Conservation (phyloP, 805 yeast genomes). For the Kodamaea lidongshanica region DNA sequence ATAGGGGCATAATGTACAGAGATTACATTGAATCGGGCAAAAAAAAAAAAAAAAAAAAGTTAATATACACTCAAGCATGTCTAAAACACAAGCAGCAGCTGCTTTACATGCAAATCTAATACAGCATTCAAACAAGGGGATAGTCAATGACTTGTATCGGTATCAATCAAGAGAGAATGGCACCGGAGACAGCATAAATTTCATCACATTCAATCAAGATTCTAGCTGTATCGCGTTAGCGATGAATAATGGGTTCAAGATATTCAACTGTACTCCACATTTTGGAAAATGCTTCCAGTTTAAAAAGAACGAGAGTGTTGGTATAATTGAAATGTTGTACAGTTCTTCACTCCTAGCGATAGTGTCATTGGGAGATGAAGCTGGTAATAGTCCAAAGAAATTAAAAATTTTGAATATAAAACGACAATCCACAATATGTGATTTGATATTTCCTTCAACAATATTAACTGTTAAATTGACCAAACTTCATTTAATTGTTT, state of each 20-base stretch:
- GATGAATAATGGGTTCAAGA: slow-evolving; percentile 55
- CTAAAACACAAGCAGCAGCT: slow-evolving; percentile 12
- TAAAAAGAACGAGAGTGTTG: slow-evolving; percentile 46
- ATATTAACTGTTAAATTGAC: slow-evolving; percentile 36
- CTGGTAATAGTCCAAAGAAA: slow-evolving; percentile 70
- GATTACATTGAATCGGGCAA: too few relatives aligned
- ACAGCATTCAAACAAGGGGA: slow-evolving; percentile 9
- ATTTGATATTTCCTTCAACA: slow-evolving; percentile 37
- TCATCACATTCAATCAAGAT: slow-evolving; percentile 77
- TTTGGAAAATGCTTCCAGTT: slow-evolving; percentile 48
- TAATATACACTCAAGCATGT: slow-evolving; percentile 7
- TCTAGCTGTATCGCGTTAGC: slow-evolving; percentile 76
- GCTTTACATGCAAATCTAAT: slow-evolving; percentile 10
- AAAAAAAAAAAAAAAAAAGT: slow-evolving; percentile 1
- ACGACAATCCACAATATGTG: slow-evolving; percentile 43
- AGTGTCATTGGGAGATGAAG: slow-evolving; percentile 71
- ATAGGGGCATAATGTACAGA: too few relatives aligned
- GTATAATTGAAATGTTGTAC: slow-evolving; percentile 83
- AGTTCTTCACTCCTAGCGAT: slow-evolving; percentile 80
- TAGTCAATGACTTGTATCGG: slow-evolving; percentile 10
- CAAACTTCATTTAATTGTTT: slow-evolving; percentile 26
- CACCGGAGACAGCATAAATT: slow-evolving; percentile 27
- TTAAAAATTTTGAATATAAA: slow-evolving; percentile 80
- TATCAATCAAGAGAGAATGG: slow-evolving; percentile 3
- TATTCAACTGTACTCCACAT: slow-evolving; percentile 77